Conservation (phyloP, 768 basidiomycete genomes). For the Pisolithus tinctorius region DNA sequence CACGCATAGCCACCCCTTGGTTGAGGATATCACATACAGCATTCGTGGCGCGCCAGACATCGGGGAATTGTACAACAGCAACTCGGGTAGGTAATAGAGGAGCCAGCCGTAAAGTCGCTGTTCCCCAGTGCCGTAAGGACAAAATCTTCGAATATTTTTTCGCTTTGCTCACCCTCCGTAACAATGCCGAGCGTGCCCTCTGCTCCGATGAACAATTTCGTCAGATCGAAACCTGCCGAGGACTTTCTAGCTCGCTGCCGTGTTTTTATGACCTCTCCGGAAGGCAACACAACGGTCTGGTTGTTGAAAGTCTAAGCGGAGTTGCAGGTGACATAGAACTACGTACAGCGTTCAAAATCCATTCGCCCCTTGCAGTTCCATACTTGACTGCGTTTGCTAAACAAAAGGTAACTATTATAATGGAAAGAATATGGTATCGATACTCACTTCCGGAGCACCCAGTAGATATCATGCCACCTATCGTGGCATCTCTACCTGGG, state of each 20-base stretch:
- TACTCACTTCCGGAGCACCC: conserved; percentile 72
- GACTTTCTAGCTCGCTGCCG: conserved; percentile 71
- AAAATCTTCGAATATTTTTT: too few species aligned
- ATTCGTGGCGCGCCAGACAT: conserved; percentile 33
- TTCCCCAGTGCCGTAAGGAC: background rate
- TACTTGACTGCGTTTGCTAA: conserved; percentile 70
- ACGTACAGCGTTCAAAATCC: conserved; percentile 70
- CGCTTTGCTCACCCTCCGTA: conserved; percentile 51
- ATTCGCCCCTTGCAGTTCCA: conserved; percentile 78
- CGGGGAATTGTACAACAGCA: conserved; percentile 44
- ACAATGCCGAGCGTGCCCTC: conserved; percentile 84
- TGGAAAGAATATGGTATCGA: background rate
- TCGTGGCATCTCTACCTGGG: conserved; percentile 38
- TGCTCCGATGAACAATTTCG: conserved; percentile 79
- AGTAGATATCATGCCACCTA: conserved; percentile 80
- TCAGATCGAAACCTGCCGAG: conserved; percentile 75
- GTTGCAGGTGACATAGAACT: background rate
- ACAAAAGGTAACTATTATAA: background rate
- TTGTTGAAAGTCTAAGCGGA: background rate
- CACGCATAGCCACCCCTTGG: conserved; percentile 26
- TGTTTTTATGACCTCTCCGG: conserved; percentile 79
- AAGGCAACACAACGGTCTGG: conserved; percentile 74
- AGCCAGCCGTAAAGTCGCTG: conserved; percentile 72
- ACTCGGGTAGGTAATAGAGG: conserved; percentile 75
- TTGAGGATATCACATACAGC: conserved; percentile 34